Evolutionary conservation across 1,139 yeast genomes (phyloP), one percentile per base, ranked within the genome.

Genomic region (Zygoascus meyerae): DNA sequence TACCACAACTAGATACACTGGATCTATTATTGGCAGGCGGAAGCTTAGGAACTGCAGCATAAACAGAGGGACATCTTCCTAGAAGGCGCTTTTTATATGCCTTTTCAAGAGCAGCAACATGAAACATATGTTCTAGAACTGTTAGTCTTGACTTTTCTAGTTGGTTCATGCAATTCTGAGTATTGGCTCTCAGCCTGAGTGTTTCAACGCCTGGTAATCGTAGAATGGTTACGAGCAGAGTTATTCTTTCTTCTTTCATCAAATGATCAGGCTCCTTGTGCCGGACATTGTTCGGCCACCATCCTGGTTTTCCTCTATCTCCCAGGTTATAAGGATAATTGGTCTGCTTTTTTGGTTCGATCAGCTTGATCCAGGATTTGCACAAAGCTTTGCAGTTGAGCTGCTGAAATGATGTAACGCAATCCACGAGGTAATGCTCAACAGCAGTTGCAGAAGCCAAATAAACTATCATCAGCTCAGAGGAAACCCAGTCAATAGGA

Each of bases 191-290:
- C 26, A 21, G 7, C 7, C 26, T 21, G 26, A 7, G 4, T 21
- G 7, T 21, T 21, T 21, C 26, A 21, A 21, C 26, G 26, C 26
- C 26, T 5, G 26, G 26, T 21, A 21, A 21, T 7, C 26, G 55
- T 45, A 74, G 52, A 16, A 83, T 70, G 17, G 67, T 58, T 15
- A 73, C 65, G 57, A 83, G 64, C 21, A 84, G 62, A 2, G 57
- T 59, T 15, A 81, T 60, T 48, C 94, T 65, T 52, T 79, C 81
- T 1, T 64, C 64, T 58, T 81, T 83, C 51, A 71, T 74, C 50
- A 84, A 67, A 63, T 84, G 89, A 61, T 84, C 92, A 0, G 92
- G 92, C 56, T 84, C 92, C 43, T 71, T 70, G 62, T 84, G 92
- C 35, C 77, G 69, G 0, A 81, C 77, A 14, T 54, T 47, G 0